These are phyloP conservation scores for Raphanus hybrid DNA, from an alignment of 441 rosid genomes.

Conservation along the genomic window DNA sequence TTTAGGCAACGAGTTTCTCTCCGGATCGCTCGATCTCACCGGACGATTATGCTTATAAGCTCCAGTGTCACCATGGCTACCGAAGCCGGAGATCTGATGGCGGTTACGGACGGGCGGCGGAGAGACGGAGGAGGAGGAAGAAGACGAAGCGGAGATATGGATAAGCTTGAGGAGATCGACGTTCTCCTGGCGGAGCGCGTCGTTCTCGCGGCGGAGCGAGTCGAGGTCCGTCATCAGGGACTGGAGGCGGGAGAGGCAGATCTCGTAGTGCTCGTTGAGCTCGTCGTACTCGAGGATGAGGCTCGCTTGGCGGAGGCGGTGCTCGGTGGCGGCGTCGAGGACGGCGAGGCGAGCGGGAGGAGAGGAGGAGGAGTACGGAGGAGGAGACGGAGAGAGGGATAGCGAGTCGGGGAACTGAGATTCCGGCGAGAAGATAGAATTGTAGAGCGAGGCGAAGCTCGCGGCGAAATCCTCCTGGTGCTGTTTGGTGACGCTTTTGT, in stretches of 20 bases:
- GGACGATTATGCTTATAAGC: too few species aligned
- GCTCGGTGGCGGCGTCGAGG: slow-evolving; percentile 49
- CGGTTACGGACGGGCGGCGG: slow-evolving; percentile 45
- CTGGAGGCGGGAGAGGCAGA: slow-evolving; percentile 60
- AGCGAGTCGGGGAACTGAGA: slow-evolving; percentile 42
- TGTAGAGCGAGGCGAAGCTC: slow-evolving; percentile 60
- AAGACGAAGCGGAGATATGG: slow-evolving; percentile 42
- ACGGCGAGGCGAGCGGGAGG: slow-evolving; percentile 40
- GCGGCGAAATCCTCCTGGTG: slow-evolving; percentile 52
- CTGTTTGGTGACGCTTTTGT: slow-evolving; percentile 30
- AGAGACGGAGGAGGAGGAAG: slow-evolving; percentile 45
- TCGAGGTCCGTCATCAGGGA: slow-evolving; percentile 56
- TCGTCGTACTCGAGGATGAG: slow-evolving; percentile 74
- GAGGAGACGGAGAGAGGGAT: slow-evolving; percentile 52
- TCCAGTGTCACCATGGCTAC: slow-evolving; percentile 5
- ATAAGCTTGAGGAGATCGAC: slow-evolving; percentile 60
- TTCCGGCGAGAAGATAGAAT: slow-evolving; percentile 70
- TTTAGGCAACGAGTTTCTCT: slow-evolving; percentile 57
- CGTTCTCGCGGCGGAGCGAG: slow-evolving; percentile 60
- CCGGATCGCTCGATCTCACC: background rate
- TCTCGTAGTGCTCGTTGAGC: slow-evolving; percentile 64
- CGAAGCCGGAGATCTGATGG: slow-evolving; percentile 43
- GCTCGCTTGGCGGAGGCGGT: slow-evolving; percentile 70
- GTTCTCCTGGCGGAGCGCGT: slow-evolving; percentile 60
- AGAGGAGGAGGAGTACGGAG: slow-evolving; percentile 45